These are phyloP conservation scores for Kwoniella heveanensis DNA, from an alignment of 768 basidiomycete species.

Conservation along the genomic window DNA sequence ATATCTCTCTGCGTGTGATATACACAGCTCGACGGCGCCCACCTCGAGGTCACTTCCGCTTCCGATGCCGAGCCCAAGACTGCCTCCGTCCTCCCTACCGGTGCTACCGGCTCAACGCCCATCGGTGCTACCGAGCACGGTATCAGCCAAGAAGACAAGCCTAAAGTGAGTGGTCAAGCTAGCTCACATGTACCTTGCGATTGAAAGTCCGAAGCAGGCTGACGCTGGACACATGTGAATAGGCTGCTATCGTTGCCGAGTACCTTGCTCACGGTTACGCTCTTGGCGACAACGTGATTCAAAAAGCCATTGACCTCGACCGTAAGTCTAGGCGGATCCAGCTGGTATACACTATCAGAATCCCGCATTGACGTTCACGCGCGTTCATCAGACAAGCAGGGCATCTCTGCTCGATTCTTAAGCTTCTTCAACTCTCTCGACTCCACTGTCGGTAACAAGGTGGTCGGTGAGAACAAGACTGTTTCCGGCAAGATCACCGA, in stretches of 20 bases:
- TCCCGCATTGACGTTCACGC: no score
- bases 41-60: conserved; percentile 72
- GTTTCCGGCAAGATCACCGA: conserved; percentile 72
- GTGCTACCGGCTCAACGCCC: conserved; percentile 47
- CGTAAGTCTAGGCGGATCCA: no score
- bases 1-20: neutral
- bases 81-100: conserved; percentile 50
- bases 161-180: conserved; percentile 56
- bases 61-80: conserved; percentile 55
- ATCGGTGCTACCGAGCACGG: conserved; percentile 42
- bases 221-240: neutral
- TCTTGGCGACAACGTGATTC: conserved; percentile 75
- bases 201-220: neutral
- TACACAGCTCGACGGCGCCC: conserved; percentile 66
- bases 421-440: conserved; percentile 75
- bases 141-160: conserved; percentile 87
- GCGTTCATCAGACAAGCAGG: conserved; percentile 66
- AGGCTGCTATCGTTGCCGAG: conserved; percentile 76
- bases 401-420: conserved; percentile 84
- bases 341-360: no score
- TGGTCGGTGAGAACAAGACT: conserved; percentile 79
- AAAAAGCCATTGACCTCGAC: conserved; percentile 60
- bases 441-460: conserved; percentile 66
- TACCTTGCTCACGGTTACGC: conserved; percentile 87
- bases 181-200: neutral